Evolutionary conservation across 2,329 filamentous ascomycete species (phyloP).

Genomic region (Leptographium radiaticola): DNA sequence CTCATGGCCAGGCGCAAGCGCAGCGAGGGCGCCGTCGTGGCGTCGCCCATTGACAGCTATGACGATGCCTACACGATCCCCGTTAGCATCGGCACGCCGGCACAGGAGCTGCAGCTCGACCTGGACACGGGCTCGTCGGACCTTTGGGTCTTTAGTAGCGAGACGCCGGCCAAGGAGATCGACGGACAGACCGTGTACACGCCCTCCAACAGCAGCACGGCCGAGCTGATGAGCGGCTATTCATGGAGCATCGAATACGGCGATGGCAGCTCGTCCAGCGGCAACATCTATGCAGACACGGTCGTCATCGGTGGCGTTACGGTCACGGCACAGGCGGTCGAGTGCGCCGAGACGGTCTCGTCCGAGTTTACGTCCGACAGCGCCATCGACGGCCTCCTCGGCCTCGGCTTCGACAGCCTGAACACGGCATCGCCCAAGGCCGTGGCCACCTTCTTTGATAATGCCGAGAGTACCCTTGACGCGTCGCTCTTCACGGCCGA

Average conservation of each 20-base stretch:
- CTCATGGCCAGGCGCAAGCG: conserved; percentile 8
- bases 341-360: conserved; percentile 28
- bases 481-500: conserved; percentile 21
- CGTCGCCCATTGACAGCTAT: conserved; percentile 29
- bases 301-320: conserved; percentile 29
- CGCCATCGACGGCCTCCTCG: conserved; percentile 28
- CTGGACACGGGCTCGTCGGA: conserved; percentile 58
- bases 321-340: conserved; percentile 28
- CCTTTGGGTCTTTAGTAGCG: conserved; percentile 36
- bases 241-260: conserved; percentile 28
- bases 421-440: conserved; percentile 28
- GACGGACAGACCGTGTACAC: conserved; percentile 24
- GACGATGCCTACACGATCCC: conserved; percentile 41
- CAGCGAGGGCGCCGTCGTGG: conserved; percentile 18
- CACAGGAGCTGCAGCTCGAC: conserved; percentile 45
- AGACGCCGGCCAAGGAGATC: conserved; percentile 19
- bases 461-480: conserved; percentile 16
- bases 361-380: conserved; percentile 23
- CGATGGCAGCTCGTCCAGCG: conserved; percentile 26
- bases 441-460: conserved; percentile 29
- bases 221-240: conserved; percentile 18
- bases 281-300: conserved; percentile 27
- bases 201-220: conserved; percentile 23
- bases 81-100: conserved; percentile 41
- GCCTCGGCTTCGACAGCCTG: conserved; percentile 27